Base-by-base conservation (phyloP, 106 monocot species). In the Amphibolis antarctica region DNA sequence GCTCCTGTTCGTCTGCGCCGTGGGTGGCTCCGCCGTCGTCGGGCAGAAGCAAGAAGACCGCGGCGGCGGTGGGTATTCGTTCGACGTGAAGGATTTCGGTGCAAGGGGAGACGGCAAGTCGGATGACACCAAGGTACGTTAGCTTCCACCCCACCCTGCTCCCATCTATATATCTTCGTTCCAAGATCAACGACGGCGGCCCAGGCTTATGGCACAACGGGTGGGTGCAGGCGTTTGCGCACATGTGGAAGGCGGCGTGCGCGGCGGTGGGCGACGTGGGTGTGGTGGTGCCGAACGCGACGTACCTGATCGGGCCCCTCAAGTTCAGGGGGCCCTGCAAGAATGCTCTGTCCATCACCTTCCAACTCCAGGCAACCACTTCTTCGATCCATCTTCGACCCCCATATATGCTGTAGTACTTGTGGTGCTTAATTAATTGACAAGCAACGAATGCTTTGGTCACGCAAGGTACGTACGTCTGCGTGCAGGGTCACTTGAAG, bases 181-280 rank as follows among this genome's bases (percentile, higher is more conserved):
- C 19, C 50, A 1, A 22, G 49, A 14, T 60, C 9, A 24, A 11
- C 29, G 17, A 28, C 5, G 31, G 28, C 12, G 36, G 36, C 13
- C 11, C 20, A 56, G 9, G 9, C n/a, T 21, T 60, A 31, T n/a
- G n/a, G 6, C n/a, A n/a, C n/a, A n/a, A n/a, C n/a, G n/a, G n/a
- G n/a, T 42, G 42, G 29, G n/a, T 26, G 28, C 61, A 88, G 88
- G 80, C 90, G n/a, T 86, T 86, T 48, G 12, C 62, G 22, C 25
- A 53, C 4, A 80, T 83, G 27, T 91, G 90, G 90, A 69, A 62
- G 0, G 78, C 86, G 7, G 86, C 80, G 9, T 91, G 90, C 58
- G 28, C 7, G 0, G 47, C 81, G 2, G 13, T 28, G 0, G 90
- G 90, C 0, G 9, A 44, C 0, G 81, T 74, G 1, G 81, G 47